phyloP scores from a whole-genome alignment of 2,329 filamentous ascomycete genomes.

The Xylaria sp. region DNA sequence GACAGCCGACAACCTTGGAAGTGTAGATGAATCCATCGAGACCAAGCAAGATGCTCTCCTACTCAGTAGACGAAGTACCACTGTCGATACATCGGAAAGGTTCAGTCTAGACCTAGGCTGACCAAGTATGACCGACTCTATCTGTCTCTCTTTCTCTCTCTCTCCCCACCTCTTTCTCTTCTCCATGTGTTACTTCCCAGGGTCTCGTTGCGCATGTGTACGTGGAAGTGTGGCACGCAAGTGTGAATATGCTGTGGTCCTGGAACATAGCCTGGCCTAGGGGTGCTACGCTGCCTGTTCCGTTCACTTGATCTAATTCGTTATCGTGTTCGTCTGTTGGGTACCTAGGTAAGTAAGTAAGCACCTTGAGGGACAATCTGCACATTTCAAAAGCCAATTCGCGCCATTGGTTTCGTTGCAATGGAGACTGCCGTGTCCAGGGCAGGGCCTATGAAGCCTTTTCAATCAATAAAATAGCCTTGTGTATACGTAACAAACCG shows the following conservation, averaged over 20 bases:
- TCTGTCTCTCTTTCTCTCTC: background rate
- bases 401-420: background rate
- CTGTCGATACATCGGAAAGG: too few relatives aligned
- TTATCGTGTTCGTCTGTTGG: too few relatives aligned
- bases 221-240: background rate
- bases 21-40: background rate
- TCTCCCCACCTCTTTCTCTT: too few relatives aligned
- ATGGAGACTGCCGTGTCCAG: background rate
- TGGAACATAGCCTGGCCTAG: background rate
- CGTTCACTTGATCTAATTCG: too few relatives aligned
- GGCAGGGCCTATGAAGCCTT: background rate
- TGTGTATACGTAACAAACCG: too few relatives aligned
- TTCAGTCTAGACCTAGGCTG: conserved; percentile 1
- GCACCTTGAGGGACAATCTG: background rate
- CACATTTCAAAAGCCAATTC: background rate
- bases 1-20: background rate
- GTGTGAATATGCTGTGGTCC: background rate
- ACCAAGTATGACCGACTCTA: background rate
- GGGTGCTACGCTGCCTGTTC: too few relatives aligned
- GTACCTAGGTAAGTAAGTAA: too few relatives aligned
- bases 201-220: background rate
- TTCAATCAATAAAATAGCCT: too few relatives aligned
- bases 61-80: too few relatives aligned
- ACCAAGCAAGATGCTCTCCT: too few relatives aligned
- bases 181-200: background rate